Percentiles rank a stretch among this genome's conserved stretches.
Conservation (phyloP, 2,329 filamentous ascomycete species). For the Arthroderma sp. region DNA sequence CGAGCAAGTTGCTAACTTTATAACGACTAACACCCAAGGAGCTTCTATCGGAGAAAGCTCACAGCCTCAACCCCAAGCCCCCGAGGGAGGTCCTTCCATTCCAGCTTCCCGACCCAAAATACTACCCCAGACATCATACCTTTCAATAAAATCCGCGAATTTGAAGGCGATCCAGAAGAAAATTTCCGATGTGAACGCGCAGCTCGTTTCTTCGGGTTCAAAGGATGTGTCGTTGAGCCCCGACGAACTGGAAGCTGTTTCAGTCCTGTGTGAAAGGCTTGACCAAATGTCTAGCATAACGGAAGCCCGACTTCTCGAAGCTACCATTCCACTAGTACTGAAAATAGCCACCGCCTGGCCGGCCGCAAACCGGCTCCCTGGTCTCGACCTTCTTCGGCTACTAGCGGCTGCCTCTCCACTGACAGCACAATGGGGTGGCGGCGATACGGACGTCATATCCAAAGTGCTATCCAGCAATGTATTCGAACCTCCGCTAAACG, state of each 20-base stretch:
- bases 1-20: conserved; percentile 87
- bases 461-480: conserved; percentile 46
- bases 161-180: conserved; percentile 60
- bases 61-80: conserved; percentile 51
- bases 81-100: conserved; percentile 15
- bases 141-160: conserved; percentile 64
- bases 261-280: conserved; percentile 49
- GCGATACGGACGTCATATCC: conserved; percentile 45
- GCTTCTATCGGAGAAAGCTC: conserved; percentile 69
- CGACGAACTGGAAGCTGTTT: conserved; percentile 52
- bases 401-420: conserved; percentile 54
- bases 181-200: conserved; percentile 55
- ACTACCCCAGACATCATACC: conserved; percentile 66
- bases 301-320: conserved; percentile 37
- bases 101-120: conserved; percentile 41
- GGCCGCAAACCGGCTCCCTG: conserved; percentile 64
- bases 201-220: conserved; percentile 55
- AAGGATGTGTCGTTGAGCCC: conserved; percentile 65
- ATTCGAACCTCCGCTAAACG: conserved; percentile 48
- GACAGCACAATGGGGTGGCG: conserved; percentile 48
- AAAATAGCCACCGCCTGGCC: conserved; percentile 71
- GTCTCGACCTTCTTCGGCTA: conserved; percentile 76
- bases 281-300: conserved; percentile 32
- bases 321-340: conserved; percentile 51
- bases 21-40: conserved; percentile 77